These are phyloP conservation scores for Quercus gilva DNA, from an alignment of 306 rosid genomes.

Conservation along the genomic window DNA sequence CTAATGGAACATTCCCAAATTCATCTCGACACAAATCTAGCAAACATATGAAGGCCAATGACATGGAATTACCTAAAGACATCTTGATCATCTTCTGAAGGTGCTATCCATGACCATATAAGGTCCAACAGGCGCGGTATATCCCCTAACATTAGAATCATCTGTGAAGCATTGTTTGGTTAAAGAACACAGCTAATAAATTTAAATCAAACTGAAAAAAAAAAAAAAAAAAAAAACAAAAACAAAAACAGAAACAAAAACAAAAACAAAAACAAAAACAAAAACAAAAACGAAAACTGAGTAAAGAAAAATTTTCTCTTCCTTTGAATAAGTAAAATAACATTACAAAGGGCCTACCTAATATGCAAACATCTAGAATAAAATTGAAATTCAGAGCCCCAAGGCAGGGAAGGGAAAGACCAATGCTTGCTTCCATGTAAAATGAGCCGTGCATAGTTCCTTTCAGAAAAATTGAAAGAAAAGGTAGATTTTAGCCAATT, in stretches of 20 bases:
- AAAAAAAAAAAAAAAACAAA: not conserved
- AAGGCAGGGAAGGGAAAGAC: not conserved
- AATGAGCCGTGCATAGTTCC: not conserved
- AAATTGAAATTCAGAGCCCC: not conserved
- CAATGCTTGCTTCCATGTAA: not conserved
- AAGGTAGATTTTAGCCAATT: not conserved
- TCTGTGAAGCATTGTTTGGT: constrained; percentile 46
- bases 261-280: not conserved
- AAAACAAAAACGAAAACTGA: not conserved
- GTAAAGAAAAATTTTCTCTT: not conserved
- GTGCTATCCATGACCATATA: constrained; percentile 98
- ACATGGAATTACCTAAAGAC: constrained; percentile 57
- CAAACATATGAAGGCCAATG: constrained; percentile 24
- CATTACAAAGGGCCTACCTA: not conserved
- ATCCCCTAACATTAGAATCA: constrained; percentile 87
- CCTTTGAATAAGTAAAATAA: not conserved
- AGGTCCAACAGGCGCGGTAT: constrained; percentile 84
- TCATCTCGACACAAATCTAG: constrained; percentile 4
- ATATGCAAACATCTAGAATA: not conserved
- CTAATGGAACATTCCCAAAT: constrained; percentile 5
- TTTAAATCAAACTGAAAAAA: no score
- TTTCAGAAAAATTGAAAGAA: not conserved
- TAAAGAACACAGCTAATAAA: constrained; percentile 23
- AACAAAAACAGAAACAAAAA: not conserved
- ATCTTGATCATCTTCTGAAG: constrained; percentile 72